Evolutionary conservation across 2,329 filamentous ascomycete genomes (phyloP).

Genomic region (Fusarium nygamai): DNA sequence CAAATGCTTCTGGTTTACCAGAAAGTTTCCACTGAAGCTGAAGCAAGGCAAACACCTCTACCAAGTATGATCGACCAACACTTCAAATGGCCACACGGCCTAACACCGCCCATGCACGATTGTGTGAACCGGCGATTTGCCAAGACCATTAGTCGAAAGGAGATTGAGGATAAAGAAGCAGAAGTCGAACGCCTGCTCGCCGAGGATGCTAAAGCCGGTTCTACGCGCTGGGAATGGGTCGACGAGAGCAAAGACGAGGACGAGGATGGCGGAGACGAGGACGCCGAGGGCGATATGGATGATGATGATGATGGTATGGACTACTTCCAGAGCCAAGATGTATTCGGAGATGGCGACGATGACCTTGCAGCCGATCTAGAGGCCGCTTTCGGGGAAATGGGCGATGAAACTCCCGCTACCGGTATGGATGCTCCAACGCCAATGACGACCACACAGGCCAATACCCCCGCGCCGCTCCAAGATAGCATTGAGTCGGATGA

Average conservation of each 20-base stretch:
- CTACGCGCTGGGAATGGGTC: constrained; percentile 72
- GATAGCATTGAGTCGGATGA: constrained; percentile 57
- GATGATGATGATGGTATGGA: constrained; percentile 50
- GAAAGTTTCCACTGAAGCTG: constrained; percentile 70
- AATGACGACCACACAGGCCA: constrained; percentile 53
- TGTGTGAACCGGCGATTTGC: constrained; percentile 84
- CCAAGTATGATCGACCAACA: constrained; percentile 75
- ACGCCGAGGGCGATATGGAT: constrained; percentile 59
- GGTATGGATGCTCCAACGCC: constrained; percentile 58
- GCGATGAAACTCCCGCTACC: constrained; percentile 55
- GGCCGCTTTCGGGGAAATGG: constrained; percentile 58
- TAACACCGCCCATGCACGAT: constrained; percentile 89
- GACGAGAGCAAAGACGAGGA: constrained; percentile 61
- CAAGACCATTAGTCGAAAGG: constrained; percentile 82
- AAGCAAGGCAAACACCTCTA: constrained; percentile 72
- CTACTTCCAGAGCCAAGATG: constrained; percentile 49
- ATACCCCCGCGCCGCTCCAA: constrained; percentile 58
- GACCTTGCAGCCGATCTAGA: constrained; percentile 67
- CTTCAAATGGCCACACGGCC: constrained; percentile 83
- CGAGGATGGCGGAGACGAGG: constrained; percentile 60
- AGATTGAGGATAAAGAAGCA: constrained; percentile 85
- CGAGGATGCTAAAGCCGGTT: constrained; percentile 71
- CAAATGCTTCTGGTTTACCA: constrained; percentile 89
- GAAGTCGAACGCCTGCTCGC: constrained; percentile 79
- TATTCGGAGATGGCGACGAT: constrained; percentile 54